Evolutionary conservation across 306 rosid genomes (phyloP), one percentile per base, ranked within the genome.

Genomic region (Rosa persica): DNA sequence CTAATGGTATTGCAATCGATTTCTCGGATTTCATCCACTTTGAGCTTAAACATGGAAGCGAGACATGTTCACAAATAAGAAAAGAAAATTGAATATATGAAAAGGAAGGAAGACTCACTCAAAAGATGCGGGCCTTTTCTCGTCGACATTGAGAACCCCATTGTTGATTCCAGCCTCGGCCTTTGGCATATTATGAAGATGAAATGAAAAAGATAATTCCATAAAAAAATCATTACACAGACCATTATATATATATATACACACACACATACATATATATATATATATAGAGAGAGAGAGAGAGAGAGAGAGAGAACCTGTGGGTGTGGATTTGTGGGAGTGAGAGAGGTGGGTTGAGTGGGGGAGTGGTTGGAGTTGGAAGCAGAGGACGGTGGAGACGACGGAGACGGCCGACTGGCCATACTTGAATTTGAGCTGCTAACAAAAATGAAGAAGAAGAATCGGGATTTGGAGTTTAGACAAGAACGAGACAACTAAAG

Each of bases 281-380:
- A 70, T 46, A 0, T 20, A 0, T 10, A 5, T 15, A n/a, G 6
- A 8, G 67, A 78, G 34, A 77, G 46, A 80, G 25, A 47, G 17
- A 47, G 51, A 76, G 71, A 67, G 75, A 60, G 65, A 27, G 36
- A 58, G 17, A 73, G 60, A 5, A 93, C 97, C 96, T 82, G 71
- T 39, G 71, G 71, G 12, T 67, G 48, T 49, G 47, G 84, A 55
- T 78, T 82, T 1, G 68, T 62, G 78, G 86, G 80, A 54, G 77
- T 68, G 83, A 71, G 64, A 73, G 76, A 3, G 84, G 83, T 51
- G 73, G 86, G 75, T 19, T 58, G 85, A 44, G 81, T 51, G 55
- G 87, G 78, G 44, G 86, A 66, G 87, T 73, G 77, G 23, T 81
- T 86, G 17, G 90, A 82, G 75, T 81, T 86, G 64, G 90, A 66